Evolutionary conservation across 352 stramenopile species (phyloP), one percentile per base, ranked within the genome.

Genomic region (Pythium graminicola): DNA sequence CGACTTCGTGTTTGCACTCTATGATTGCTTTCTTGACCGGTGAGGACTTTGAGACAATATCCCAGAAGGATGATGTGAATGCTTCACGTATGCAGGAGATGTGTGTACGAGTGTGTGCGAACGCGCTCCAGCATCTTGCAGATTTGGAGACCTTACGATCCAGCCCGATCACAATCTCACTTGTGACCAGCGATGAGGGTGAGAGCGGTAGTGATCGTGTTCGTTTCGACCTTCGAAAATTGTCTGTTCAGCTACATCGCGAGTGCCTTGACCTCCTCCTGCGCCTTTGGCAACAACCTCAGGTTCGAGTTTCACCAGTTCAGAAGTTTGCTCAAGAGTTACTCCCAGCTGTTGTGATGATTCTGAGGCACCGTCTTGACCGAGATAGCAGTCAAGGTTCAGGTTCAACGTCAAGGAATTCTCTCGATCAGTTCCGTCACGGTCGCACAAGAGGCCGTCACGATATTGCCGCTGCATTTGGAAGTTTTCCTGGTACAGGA

Each of bases 311-410:
- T 14, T 66, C 67, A 2, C 67, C 69, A 24, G 60, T 81, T 17
- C 68, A 86, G 16, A 75, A 64, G 14, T 88, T 62, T 52, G 62
- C 86, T 33, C 59, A 65, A 16, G 72, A 86, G 20, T 58, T 94
- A 19, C 67, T 94, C 36, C 76, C 77, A 23, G 69, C 88, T 33
- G 71, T 77, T 1, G 73, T 89, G 11, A 89, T 76, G 0, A 65
- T 95, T 36, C 49, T 95, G 33, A 89, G 88, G 36, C 86, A 87
- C 50, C 80, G 81, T 7, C 64, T 90, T 33, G 74, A 87, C 48
- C 67, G 57, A 20, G 60, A 65, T 3, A 65, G 79, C 51, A 49
- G 28, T 40, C 33, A 42, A 26, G 72, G 68, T 31, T 11, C 23
- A 14, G 2, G 41, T 2, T n/a, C 48, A 43, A 48, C 6, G 2